These are phyloP conservation scores for Thielaviopsis ethacetica DNA, from an alignment of 2,329 filamentous ascomycete genomes.

Conservation along the genomic window DNA sequence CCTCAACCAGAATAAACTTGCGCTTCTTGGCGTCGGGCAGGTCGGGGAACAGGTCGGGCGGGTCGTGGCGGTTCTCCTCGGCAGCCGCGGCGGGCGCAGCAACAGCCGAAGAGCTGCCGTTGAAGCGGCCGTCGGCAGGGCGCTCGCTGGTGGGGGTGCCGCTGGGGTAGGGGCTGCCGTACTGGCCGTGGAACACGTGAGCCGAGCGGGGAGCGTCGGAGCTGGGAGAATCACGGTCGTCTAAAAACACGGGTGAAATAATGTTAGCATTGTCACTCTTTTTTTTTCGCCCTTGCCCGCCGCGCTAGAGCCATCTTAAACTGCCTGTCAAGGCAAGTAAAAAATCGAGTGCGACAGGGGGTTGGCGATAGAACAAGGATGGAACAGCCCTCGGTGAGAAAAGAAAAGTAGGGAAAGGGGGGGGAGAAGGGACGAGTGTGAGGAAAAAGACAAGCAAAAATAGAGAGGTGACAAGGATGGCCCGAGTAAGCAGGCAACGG, in stretches of 20 bases:
- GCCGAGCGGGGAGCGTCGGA: conserved; percentile 1
- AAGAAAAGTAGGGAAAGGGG: neutral
- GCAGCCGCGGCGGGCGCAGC: neutral
- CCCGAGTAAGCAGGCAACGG: neutral
- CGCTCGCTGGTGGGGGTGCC: conserved; percentile 6
- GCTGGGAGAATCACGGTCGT: conserved; percentile 5
- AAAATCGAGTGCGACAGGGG: neutral
- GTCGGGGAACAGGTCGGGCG: conserved; percentile 67
- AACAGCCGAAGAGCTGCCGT: neutral
- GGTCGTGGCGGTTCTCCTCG: conserved; percentile 37
- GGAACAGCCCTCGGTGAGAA: neutral
- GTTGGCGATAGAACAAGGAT: neutral
- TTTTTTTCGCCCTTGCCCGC: neutral
- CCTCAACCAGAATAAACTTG: conserved; percentile 93
- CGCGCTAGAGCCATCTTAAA: too few species aligned
- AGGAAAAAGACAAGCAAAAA: neutral
- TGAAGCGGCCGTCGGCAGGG: neutral
- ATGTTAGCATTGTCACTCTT: neutral
- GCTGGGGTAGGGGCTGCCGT: conserved; percentile 4
- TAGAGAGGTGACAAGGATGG: neutral
- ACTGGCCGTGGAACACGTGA: conserved; percentile 3
- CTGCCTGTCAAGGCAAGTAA: too few species aligned
- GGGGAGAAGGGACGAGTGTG: neutral
- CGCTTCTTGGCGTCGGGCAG: conserved; percentile 80
- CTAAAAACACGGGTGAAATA: neutral